Evolutionary conservation across 257 asterid species (phyloP).

Genomic region (Penstemon barbatus): DNA sequence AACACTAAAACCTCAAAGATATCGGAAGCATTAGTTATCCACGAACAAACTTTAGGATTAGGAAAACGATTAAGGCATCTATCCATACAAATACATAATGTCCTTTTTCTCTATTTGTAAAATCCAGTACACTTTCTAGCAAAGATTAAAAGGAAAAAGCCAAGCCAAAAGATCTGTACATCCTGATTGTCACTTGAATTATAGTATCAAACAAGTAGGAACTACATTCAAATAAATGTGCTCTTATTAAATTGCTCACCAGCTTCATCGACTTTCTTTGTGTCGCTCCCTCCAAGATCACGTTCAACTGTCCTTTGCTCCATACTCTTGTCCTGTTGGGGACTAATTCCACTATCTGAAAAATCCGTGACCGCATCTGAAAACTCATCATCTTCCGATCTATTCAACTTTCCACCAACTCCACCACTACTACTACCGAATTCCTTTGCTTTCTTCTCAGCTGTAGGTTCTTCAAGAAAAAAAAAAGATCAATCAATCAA

Average conservation of each 20-base stretch:
- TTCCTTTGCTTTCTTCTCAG: conserved; percentile 40
- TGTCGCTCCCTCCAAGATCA: conserved; percentile 32
- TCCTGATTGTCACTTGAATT: conserved; percentile 11
- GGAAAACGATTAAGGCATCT: too few species aligned
- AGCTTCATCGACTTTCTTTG: conserved; percentile 33
- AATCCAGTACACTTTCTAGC: conserved; percentile 20
- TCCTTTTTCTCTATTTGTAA: neutral
- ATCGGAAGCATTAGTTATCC: neutral
- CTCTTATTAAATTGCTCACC: conserved; percentile 43
- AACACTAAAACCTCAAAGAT: neutral
- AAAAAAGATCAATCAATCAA: neutral
- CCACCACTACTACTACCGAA: conserved; percentile 37
- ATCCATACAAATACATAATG: neutral
- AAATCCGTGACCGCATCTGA: conserved; percentile 77
- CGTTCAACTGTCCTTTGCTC: conserved; percentile 36
- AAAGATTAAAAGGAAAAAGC: neutral
- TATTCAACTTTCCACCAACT: conserved; percentile 43
- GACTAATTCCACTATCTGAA: conserved; percentile 57
- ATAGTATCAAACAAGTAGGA: conserved; percentile 10
- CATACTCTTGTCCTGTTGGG: conserved; percentile 30
- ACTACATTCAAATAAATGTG: conserved; percentile 11
- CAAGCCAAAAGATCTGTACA: conserved; percentile 5
- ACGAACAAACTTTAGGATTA: neutral
- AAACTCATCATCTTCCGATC: conserved; percentile 71
- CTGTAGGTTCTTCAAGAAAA: conserved; percentile 52